Conservation (phyloP, 495 filamentous ascomycete species). For the Trichoderma orchidacearum region DNA sequence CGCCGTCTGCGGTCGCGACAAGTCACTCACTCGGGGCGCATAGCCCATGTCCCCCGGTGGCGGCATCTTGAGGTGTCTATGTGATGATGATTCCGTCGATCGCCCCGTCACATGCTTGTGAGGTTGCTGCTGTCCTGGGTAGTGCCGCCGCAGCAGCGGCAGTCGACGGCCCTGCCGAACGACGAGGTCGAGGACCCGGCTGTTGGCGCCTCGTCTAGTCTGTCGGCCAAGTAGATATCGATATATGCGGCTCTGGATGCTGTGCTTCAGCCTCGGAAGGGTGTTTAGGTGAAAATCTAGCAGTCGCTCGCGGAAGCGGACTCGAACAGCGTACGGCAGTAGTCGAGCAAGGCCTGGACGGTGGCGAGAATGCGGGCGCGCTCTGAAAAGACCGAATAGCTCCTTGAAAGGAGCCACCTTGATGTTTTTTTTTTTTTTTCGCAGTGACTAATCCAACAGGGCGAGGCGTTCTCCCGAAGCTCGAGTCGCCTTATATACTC, state of each 20-base stretch:
- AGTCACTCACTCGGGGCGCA: neutral
- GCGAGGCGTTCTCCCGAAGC: neutral
- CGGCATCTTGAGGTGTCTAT: neutral
- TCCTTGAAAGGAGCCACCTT: conserved; percentile 2
- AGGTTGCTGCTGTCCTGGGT: neutral
- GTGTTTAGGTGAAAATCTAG: conserved; percentile 57
- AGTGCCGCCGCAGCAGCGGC: conserved; percentile 13
- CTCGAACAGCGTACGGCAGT: conserved; percentile 39
- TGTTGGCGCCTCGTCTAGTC: conserved; percentile 32
- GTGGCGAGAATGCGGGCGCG: conserved; percentile 11
- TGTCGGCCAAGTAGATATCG: conserved; percentile 54
- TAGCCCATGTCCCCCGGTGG: neutral
- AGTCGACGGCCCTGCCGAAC: conserved; percentile 31
- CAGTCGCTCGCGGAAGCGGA: conserved; percentile 47
- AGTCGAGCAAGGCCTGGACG: conserved; percentile 38
- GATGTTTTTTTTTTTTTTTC: neutral
- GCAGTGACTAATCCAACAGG: neutral
- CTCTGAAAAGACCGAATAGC: neutral
- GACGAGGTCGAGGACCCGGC: conserved; percentile 37
- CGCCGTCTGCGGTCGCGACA: neutral
- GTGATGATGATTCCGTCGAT: neutral
- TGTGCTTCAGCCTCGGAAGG: conserved; percentile 53
- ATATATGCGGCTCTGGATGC: conserved; percentile 63
- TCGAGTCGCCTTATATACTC: neutral
- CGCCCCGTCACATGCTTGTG: neutral